These are phyloP conservation scores for Cyclotella choctawhatcheeana DNA, from an alignment of 108 stramenopile genomes.

Conservation along the genomic window DNA sequence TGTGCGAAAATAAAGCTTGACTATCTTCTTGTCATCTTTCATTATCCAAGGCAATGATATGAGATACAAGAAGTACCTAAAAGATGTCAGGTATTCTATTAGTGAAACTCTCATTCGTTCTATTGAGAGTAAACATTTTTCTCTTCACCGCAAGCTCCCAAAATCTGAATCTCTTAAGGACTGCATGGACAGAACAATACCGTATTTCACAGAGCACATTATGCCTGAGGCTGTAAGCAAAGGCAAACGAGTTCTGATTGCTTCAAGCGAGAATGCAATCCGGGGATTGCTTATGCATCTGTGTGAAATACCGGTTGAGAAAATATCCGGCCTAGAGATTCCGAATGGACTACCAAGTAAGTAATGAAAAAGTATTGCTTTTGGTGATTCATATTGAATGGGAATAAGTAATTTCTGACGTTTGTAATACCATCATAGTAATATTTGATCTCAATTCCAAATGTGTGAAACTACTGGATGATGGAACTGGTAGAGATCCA, in stretches of 20 bases:
- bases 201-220: constrained; percentile 90
- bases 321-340: constrained; percentile 92
- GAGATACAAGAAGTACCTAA: constrained; percentile 82
- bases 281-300: constrained; percentile 97
- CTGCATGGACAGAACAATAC: constrained; percentile 91
- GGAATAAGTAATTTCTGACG: no score
- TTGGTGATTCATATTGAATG: no score
- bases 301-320: constrained; percentile 94
- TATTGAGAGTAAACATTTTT: constrained; percentile 70
- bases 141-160: constrained; percentile 81
- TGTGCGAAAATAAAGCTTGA: background rate
- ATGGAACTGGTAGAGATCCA: constrained; percentile 82
- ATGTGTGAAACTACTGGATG: constrained; percentile 86
- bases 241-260: constrained; percentile 95
- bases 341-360: constrained; percentile 98
- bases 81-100: constrained; percentile 76
- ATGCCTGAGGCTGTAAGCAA: constrained; percentile 83
- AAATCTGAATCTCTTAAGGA: constrained; percentile 91
- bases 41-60: constrained; percentile 63
- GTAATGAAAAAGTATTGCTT: no score
- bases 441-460: constrained; percentile 85
- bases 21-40: background rate
- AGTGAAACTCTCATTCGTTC: constrained; percentile 79
- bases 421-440: no score
- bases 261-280: constrained; percentile 98